Evolutionary conservation across 352 stramenopile genomes (phyloP), one percentile per base, ranked within the genome.

Genomic region (Phytophthora fragariaefolia): DNA sequence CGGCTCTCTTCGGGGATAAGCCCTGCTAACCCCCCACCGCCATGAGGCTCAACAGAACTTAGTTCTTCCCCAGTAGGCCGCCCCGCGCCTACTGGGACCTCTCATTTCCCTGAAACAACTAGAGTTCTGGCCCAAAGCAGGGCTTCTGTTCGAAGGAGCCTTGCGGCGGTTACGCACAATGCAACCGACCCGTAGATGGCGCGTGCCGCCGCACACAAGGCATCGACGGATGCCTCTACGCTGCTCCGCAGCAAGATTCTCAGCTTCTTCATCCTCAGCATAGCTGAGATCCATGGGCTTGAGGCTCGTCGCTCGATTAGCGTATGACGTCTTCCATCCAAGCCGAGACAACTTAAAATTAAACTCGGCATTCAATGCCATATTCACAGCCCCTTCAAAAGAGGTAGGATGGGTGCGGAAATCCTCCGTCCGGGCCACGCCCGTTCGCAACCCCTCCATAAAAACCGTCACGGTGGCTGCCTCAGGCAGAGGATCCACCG

Each of bases 251-350:
- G n/a, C n/a, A n/a, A n/a, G n/a, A 36, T 22, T 2, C 23, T 23
- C 40, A 4, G 30, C 50, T 32, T 46, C 50, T 58, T 58, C 50
- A 48, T 61, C 42, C 26, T 61, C 27, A 52, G 54, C 54, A 24
- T 52, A 61, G 42, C 54, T 52, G 42, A 61, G 42, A 15, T 61
- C 40, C 42, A 61, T 61, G 4, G 54, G 42, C 50, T 48, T 13
- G 50, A 8, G 42, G 10, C 50, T 6, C 15, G 20, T 18, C 28
- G 6, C 30, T 6, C 6, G 12, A 12, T 12, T 36, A 6, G 30
- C 30, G 6, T 36, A 12, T 12, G 30, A 12, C 30, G 30, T 12
- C 6, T 36, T 36, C 30, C 30, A 36, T 12, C 30, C 30, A 6
- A 36, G 6, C 30, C 30, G 30, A 36, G 30, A 36, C 6, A 12